Base-by-base conservation (phyloP, 2,329 filamentous ascomycete species). In the Trichoderma koningiopsis region DNA sequence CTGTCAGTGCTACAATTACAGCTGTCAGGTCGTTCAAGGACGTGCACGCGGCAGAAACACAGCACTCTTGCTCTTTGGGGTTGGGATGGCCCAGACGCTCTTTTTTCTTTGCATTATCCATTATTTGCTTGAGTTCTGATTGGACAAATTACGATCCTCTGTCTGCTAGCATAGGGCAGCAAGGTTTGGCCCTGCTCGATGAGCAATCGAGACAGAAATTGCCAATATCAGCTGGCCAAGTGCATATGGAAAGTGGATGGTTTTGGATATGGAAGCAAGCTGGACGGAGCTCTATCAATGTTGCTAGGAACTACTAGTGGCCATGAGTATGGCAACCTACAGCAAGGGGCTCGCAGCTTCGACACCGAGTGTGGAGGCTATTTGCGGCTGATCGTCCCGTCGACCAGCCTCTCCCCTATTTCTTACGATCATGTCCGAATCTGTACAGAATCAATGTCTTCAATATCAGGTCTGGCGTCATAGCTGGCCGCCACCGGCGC, bases 321-420 rank as follows among this genome's bases (percentile, higher is more conserved):
- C 33, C 35, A 27, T 19, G 16, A n/a, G 40, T 19, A n/a, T 53
- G 31, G 47, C 13, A 29, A 33, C 22, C 43, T 13, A 53, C 24
- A 29, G 33, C n/a, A 40, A 55, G 49, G 37, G 11, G 27, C 49
- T 31, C 11, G n/a, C 19, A 24, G 62, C 35, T 27, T 37, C 24
- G 43, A 27, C 31, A 53, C 37, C 19, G 35, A 35, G 29, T 10
- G n/a, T 40, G 49, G n/a, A 55, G 24, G 49, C 47, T n/a, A 14
- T 43, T 47, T 35, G 37, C 55, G 40, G 53, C 63, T 66, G 55
- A n/a, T 59, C 55, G 27, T 67, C 55, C 35, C 29, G n/a, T 59
- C 29, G 16, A 29, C 22, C 27, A 52, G 55, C 55, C 40, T 29
- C 53, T 43, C 43, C 29, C 27, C 29, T 22, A 22, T 47, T 27